These are phyloP conservation scores for Leishmania turanica DNA, from an alignment of 208 protist species.

Conservation along the genomic window DNA sequence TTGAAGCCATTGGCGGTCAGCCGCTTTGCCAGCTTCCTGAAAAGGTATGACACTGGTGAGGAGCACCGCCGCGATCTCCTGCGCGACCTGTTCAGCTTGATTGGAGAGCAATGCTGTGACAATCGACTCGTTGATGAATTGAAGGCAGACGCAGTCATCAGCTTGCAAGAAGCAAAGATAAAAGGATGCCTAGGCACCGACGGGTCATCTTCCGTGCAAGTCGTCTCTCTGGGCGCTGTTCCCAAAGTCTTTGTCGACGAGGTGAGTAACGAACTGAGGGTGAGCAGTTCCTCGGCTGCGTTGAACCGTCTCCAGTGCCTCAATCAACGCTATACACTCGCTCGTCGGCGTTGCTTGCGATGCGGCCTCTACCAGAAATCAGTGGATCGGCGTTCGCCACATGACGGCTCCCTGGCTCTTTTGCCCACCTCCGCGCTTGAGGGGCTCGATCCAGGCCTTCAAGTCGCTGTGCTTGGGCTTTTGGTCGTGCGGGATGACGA, in stretches of 20 bases:
- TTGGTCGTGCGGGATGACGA: slow-evolving; percentile 46
- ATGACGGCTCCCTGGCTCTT: slow-evolving; percentile 40
- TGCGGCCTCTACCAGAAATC: slow-evolving; percentile 81
- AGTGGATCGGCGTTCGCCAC: slow-evolving; percentile 38
- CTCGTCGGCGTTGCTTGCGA: slow-evolving; percentile 72
- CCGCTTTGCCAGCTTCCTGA: slow-evolving; percentile 59
- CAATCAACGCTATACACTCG: slow-evolving; percentile 79
- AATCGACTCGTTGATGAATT: slow-evolving; percentile 55
- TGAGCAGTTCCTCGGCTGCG: slow-evolving; percentile 3
- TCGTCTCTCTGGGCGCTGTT: slow-evolving; percentile 47
- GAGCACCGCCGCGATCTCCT: slow-evolving; percentile 52
- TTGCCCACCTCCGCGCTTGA: slow-evolving; percentile 80
- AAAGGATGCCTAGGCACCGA: slow-evolving; percentile 38
- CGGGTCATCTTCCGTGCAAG: slow-evolving; percentile 31
- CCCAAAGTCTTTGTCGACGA: slow-evolving; percentile 74
- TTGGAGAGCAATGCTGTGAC: slow-evolving; percentile 58
- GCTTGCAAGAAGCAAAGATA: slow-evolving; percentile 50
- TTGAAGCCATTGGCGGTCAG: slow-evolving; percentile 81
- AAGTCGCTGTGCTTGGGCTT: slow-evolving; percentile 83
- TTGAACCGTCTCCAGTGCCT: slow-evolving; percentile 58
- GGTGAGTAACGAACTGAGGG: slow-evolving; percentile 58
- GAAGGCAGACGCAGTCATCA: slow-evolving; percentile 62
- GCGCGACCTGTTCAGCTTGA: slow-evolving; percentile 67
- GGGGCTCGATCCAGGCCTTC: slow-evolving; percentile 52
- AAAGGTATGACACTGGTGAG: slow-evolving; percentile 36